Evolutionary conservation across 139 green algal species (phyloP).

Genomic region (Eudorina sp.): DNA sequence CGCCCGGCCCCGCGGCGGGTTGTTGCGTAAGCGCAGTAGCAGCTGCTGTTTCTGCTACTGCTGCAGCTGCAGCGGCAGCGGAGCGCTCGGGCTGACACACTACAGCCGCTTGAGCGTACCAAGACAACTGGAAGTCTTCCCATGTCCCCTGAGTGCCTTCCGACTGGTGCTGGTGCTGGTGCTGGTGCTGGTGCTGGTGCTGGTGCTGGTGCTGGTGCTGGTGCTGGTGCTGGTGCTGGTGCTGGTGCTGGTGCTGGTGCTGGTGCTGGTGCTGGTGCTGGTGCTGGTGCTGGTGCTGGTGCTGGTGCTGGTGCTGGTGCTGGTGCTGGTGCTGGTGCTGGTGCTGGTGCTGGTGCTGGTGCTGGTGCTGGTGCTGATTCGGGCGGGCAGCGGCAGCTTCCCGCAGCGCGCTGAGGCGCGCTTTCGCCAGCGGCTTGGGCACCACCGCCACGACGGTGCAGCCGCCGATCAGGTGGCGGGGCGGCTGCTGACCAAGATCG

Average conservation of each 20-base stretch:
- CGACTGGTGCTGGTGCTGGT: conserved; percentile 1
- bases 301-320: neutral
- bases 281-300: neutral
- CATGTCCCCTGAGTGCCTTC: no score
- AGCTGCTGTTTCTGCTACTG: neutral
- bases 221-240: neutral
- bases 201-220: neutral
- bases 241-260: neutral
- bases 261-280: neutral
- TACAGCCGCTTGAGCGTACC: conserved; percentile 28
- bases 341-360: conserved; percentile 14
- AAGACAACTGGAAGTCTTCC: conserved; percentile 3
- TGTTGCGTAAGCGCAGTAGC: no score
- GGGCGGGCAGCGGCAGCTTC: neutral
- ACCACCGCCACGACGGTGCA: conserved; percentile 11
- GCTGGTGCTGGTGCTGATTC: neutral
- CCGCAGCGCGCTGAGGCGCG: neutral
- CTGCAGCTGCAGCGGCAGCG: neutral
- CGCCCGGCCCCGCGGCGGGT: neutral
- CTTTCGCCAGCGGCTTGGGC: neutral
- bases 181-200: conserved; percentile 18
- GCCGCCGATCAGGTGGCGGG: neutral
- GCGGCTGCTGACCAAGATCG: conserved; percentile 11
- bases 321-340: neutral
- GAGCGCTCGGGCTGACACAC: neutral